Conservation (phyloP, 768 basidiomycete species). For the Xerocomellus intermedius region DNA sequence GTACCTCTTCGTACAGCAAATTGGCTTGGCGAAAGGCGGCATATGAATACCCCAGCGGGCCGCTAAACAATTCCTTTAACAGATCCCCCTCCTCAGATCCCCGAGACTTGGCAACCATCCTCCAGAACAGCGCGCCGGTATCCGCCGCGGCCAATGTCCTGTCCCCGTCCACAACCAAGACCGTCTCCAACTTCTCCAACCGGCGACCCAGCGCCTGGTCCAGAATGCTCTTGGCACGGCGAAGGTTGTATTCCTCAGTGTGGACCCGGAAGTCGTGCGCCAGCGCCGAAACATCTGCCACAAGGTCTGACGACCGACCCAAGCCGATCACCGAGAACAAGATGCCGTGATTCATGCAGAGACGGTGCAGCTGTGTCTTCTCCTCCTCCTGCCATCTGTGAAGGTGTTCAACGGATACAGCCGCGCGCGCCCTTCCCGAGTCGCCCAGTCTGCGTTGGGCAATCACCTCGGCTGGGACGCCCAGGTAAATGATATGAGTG, state of each 20-base stretch:
- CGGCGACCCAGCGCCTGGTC: conserved; percentile 12
- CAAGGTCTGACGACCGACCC: conserved; percentile 9
- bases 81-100: conserved; percentile 9
- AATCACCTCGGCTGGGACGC: conserved; percentile 11
- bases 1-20: conserved; percentile 12
- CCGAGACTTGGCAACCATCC: conserved; percentile 10
- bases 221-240: conserved; percentile 12
- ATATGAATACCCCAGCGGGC: conserved; percentile 15
- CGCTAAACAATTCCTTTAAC: conserved; percentile 13
- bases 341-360: conserved; percentile 15
- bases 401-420: conserved; percentile 13
- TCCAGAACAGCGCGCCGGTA: conserved; percentile 13
- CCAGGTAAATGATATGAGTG: conserved; percentile 15
- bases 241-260: conserved; percentile 14
- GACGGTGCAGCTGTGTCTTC: conserved; percentile 14
- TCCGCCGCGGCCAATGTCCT: conserved; percentile 12
- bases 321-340: conserved; percentile 14
- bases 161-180: conserved; percentile 11
- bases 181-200: conserved; percentile 13
- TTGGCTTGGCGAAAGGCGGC: conserved; percentile 11
- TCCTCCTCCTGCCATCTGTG: conserved; percentile 16
- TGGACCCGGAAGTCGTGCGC: conserved; percentile 10
- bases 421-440: conserved; percentile 6
- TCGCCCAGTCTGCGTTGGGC: conserved; percentile 13
- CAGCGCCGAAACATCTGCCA: conserved; percentile 13